Conservation (phyloP, 441 rosid species). For the Corymbia citriodora region DNA sequence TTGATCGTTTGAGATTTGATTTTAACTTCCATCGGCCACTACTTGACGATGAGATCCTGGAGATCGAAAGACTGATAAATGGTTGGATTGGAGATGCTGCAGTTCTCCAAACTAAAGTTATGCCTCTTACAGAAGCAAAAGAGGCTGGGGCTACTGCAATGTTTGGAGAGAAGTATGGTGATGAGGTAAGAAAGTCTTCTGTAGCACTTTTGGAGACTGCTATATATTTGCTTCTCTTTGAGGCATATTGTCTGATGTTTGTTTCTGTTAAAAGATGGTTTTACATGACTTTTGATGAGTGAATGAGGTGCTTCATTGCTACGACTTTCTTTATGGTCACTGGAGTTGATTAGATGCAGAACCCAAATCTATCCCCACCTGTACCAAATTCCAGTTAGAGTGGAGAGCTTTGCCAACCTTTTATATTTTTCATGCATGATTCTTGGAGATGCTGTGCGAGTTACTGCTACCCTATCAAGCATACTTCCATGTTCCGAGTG, state of each 20-base stretch:
- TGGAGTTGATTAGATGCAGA: background rate
- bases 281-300: background rate
- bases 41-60: constrained; percentile 57
- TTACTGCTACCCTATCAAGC: background rate
- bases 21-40: constrained; percentile 80
- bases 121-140: constrained; percentile 80
- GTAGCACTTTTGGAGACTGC: background rate
- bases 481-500: background rate
- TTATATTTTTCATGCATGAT: background rate
- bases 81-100: constrained; percentile 80
- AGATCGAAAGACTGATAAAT: constrained; percentile 69
- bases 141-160: constrained; percentile 91
- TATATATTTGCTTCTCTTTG: background rate
- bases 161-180: constrained; percentile 97
- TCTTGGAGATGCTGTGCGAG: background rate
- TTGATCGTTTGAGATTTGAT: constrained; percentile 95
- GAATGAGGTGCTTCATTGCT: background rate
- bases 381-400: background rate
- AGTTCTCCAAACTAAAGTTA: constrained; percentile 69
- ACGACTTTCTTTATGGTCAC: background rate
- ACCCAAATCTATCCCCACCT: background rate
- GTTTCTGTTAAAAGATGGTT: background rate
- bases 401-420: background rate
- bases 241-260: background rate
- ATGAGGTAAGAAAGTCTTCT: constrained; percentile 45